Conservation (phyloP, 306 rosid species). For the Prinsepia uniflora region DNA sequence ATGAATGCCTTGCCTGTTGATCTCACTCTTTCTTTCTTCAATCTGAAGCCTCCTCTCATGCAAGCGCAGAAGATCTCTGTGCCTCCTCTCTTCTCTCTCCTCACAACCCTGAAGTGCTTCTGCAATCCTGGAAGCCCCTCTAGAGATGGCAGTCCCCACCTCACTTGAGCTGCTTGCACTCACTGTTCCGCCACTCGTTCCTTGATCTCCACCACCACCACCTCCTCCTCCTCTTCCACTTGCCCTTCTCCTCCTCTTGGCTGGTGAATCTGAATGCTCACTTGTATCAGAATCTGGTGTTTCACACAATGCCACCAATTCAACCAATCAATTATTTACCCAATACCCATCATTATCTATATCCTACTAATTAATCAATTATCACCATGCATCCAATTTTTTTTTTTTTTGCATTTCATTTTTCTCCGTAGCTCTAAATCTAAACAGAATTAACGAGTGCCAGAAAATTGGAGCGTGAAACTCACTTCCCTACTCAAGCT, state of each 20-base stretch:
- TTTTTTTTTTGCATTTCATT: too few species aligned
- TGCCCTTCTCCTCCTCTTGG: conserved; percentile 38
- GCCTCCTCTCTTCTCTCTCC: conserved; percentile 44
- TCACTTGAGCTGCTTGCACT: conserved; percentile 26
- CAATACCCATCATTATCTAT: not conserved
- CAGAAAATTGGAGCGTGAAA: too few species aligned
- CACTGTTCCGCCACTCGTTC: conserved; percentile 20
- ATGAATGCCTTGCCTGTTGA: conserved; percentile 38
- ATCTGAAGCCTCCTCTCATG: conserved; percentile 39
- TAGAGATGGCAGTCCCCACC: conserved; percentile 41
- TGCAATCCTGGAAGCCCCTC: conserved; percentile 39
- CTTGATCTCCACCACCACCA: conserved; percentile 22
- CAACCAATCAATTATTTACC: conserved; percentile 21
- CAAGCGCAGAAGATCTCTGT: conserved; percentile 32
- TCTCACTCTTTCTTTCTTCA: conserved; percentile 37
- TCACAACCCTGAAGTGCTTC: conserved; percentile 43
- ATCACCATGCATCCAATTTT: conserved; percentile 7
- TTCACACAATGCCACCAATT: conserved; percentile 30
- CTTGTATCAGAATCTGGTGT: conserved; percentile 44
- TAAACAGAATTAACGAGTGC: too few species aligned
- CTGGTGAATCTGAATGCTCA: conserved; percentile 42
- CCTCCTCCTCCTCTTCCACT: not conserved
- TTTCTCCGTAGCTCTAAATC: too few species aligned
- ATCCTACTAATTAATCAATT: not conserved
- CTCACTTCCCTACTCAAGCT: too few species aligned